A percentile compares a stretch with the other conserved stretches of the same genome.
Conservation (phyloP, 2,329 filamentous ascomycete genomes). For the Boeremia lycopersici region DNA sequence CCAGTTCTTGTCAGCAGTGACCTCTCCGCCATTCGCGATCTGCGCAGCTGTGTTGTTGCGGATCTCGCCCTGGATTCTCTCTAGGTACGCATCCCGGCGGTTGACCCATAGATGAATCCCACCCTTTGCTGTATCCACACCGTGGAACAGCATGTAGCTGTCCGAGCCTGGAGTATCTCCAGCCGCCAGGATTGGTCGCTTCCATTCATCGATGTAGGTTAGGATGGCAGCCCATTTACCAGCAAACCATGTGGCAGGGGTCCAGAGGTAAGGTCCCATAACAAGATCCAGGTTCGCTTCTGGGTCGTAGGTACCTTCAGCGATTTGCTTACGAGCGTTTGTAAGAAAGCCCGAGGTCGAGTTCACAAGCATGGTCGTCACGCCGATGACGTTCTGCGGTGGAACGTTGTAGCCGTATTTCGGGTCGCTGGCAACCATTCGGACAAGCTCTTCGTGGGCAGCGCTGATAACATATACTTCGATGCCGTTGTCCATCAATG, state of each 20-base stretch:
- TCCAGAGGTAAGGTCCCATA: conserved; percentile 37
- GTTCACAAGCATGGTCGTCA: conserved; percentile 38
- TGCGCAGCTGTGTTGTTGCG: conserved; percentile 30
- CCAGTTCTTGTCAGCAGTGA: conserved; percentile 41
- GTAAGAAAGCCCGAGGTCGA: conserved; percentile 33
- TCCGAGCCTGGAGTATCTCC: conserved; percentile 41
- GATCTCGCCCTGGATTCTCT: conserved; percentile 31
- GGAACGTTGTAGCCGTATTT: conserved; percentile 42
- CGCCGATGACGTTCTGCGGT: conserved; percentile 39
- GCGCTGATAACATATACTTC: conserved; percentile 39
- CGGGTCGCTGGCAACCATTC: conserved; percentile 40
- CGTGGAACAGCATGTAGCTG: conserved; percentile 41
- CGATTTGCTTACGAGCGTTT: conserved; percentile 35
- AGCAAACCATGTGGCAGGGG: conserved; percentile 39
- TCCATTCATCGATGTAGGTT: conserved; percentile 41
- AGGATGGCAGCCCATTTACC: conserved; percentile 41
- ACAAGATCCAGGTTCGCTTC: conserved; percentile 34
- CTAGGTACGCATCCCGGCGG: conserved; percentile 25
- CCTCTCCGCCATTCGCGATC: conserved; percentile 33
- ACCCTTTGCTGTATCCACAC: conserved; percentile 35
- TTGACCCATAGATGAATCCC: conserved; percentile 41
- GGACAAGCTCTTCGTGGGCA: conserved; percentile 40
- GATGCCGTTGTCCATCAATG: conserved; percentile 39
- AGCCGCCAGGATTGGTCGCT: conserved; percentile 34
- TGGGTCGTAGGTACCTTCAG: conserved; percentile 32